Percentiles rank a stretch among this genome's conserved stretches.
Evolutionary conservation across 192 early-diverging fungal species (phyloP).

Genomic region (Mortierella claussenii): DNA sequence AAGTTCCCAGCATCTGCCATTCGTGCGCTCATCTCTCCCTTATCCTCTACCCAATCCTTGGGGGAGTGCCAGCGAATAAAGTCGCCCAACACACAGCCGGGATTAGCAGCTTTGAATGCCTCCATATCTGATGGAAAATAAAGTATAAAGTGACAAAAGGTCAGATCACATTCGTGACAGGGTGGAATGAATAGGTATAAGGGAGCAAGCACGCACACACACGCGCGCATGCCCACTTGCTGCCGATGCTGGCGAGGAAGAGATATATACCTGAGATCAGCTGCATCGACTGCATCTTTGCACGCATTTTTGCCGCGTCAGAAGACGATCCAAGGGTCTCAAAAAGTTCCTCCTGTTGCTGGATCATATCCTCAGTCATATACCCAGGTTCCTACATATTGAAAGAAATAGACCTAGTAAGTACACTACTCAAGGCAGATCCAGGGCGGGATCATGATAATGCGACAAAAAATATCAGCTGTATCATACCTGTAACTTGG

Average conservation of each 20-base stretch:
- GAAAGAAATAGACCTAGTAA: slow-evolving; percentile 14
- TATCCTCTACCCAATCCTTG: slow-evolving; percentile 86
- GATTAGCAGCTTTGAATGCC: slow-evolving; percentile 95
- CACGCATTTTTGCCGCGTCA: slow-evolving; percentile 77
- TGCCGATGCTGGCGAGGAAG: too few relatives aligned
- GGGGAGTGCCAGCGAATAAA: slow-evolving; percentile 97
- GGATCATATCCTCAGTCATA: slow-evolving; percentile 91
- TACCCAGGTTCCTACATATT: slow-evolving; percentile 72
- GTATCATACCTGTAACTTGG: slow-evolving; percentile 65
- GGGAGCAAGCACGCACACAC: too few relatives aligned
- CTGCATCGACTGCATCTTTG: slow-evolving; percentile 80
- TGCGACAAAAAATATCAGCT: too few relatives aligned
- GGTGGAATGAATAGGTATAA: too few relatives aligned
- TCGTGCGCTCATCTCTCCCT: slow-evolving; percentile 73
- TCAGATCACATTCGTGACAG: too few relatives aligned
- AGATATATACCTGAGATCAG: slow-evolving; percentile 68
- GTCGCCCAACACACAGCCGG: slow-evolving; percentile 78
- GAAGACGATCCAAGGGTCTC: slow-evolving; percentile 79
- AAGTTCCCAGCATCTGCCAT: slow-evolving; percentile 86
- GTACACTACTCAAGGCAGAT: too few relatives aligned
- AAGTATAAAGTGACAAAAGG: background rate
- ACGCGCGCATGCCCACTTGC: too few relatives aligned
- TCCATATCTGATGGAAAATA: too few relatives aligned
- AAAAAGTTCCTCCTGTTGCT: slow-evolving; percentile 81
- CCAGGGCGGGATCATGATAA: too few relatives aligned